Base-by-base conservation (phyloP, 495 filamentous ascomycete species). In the Pyronema domesticum region DNA sequence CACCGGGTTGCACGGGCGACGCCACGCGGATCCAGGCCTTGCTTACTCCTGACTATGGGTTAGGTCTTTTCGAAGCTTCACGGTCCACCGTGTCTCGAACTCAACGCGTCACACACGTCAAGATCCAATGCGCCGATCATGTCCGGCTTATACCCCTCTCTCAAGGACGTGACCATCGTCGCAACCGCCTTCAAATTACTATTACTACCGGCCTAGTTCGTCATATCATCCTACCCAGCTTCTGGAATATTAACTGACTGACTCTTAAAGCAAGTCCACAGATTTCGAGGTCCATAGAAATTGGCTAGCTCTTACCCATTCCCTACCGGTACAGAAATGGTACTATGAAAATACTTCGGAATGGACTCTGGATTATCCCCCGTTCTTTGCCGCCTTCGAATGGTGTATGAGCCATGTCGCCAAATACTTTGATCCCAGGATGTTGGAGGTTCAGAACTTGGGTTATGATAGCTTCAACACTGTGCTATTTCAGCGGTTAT, bases 291-390 rank as follows among this genome's bases (percentile, higher is more conserved):
- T 95, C 51, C 91, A 96, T 68, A 82, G 91, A 52, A 96, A 95
- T 70, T 98, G 91, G 91, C 76, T 98, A 33, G 89, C 91, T 53
- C 84, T 95, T 53, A 94, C 91, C 2, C 75, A 93, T 70, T 94
- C 83, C 23, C 73, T 94, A 35, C 86, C 91, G 0, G 72, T 87
- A 37, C 77, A 84, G 71, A 75, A 91, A 63, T 98, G 89, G 89
- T 95, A 95, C 71, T 91, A 80, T 62, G 91, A 98, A 78, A 83
- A 86, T 73, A 93, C 88, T 2, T 96, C 91, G 8, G 83, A 94
- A 83, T 98, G 91, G 91, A 95, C 91, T 0, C 83, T 98, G 58
- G 91, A 98, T 69, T 98, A 98, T 67, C 91, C 91, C 0, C 91
- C 91, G 9, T 95, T 95, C 72, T 98, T 98, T 61, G 91, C 91